Evolutionary conservation across 2,329 filamentous ascomycete species (phyloP), one percentile per base, ranked within the genome.

Genomic region (Phyllosticta citribraziliensis): DNA sequence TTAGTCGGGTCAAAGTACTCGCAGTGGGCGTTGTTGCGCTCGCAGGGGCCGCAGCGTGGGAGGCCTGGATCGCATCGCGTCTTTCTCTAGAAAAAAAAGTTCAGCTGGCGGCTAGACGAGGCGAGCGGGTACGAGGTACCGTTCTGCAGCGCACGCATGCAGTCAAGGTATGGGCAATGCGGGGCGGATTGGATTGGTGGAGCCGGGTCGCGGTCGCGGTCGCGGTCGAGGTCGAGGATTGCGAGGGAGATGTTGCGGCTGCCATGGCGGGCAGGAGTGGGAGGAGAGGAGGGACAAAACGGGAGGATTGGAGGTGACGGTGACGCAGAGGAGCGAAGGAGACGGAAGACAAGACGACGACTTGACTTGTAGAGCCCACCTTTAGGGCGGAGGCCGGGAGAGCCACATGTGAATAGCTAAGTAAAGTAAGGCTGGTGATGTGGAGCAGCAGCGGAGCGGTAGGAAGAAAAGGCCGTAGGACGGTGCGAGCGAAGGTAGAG

Each of bases 1-100:
- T 92, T 94, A 57, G 88, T 82, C 30, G 91, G 91, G 75, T 99
- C 94, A 73, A 88, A 96, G 77, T 97, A 99, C 72, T 97, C 93
- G 82, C 94, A 99, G 63, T 86, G 83, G 30, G 91, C 91, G 69
- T 92, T 92, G 65, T 90, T 92, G 67, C 93, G 85, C 76, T 97
- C 91, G 78, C 94, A 99, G 22, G 93, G 92, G 19, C 90, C 83
- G 75, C 94, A 99, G 70, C 89, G 88, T 51, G 94, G 94, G 22
- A 99, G 83, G 14, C 89, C 89, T 3, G 94, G 89, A 75, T 97
- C 94, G 79, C 94, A 99, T 79, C 91, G 83, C 47, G 93, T 97
- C 80, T 99, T 99, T 69, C 93, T 87, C 92, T 96, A 70, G 62
- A 50, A 25, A 53, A 30, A 30, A 30, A 30, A 30, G 54, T 22